These are phyloP conservation scores for Paulownia fortunei DNA, from an alignment of 257 asterid genomes.

Conservation along the genomic window DNA sequence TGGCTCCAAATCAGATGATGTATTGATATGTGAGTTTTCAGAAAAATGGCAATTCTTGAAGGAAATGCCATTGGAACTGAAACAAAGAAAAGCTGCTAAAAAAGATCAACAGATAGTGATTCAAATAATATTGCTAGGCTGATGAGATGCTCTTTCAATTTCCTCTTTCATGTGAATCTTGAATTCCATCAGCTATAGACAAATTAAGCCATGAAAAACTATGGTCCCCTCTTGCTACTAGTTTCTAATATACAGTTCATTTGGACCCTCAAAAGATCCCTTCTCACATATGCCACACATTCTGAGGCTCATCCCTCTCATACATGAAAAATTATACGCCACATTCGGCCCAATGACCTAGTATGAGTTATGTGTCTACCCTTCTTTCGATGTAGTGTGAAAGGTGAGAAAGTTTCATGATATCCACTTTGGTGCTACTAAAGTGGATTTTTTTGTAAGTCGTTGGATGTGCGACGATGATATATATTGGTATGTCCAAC, in stretches of 20 bases:
- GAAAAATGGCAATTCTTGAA: conserved; percentile 28
- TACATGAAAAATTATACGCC: background rate
- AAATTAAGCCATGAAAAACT: conserved; percentile 38
- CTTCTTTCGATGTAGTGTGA: background rate
- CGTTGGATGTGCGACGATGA: background rate
- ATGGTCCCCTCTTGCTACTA: conserved; percentile 44
- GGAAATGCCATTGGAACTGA: conserved; percentile 25
- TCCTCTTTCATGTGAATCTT: conserved; percentile 42
- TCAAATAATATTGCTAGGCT: conserved; percentile 6
- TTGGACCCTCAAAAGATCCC: conserved; percentile 27
- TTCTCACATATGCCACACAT: background rate
- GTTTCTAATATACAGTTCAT: background rate
- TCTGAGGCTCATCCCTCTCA: background rate
- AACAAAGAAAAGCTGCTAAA: conserved; percentile 29
- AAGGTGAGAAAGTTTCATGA: background rate
- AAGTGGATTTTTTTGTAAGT: background rate
- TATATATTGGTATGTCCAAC: background rate
- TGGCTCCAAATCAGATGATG: conserved; percentile 7
- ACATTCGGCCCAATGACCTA: background rate
- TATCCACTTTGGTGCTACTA: background rate
- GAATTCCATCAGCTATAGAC: conserved; percentile 32
- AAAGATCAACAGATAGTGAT: background rate
- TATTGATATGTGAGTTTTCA: conserved; percentile 25
- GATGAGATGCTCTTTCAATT: conserved; percentile 43
- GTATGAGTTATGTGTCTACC: background rate